Evolutionary conservation across 1,284 basidiomycete genomes (phyloP), one percentile per base, ranked within the genome.

Genomic region (Trametes polyzona): DNA sequence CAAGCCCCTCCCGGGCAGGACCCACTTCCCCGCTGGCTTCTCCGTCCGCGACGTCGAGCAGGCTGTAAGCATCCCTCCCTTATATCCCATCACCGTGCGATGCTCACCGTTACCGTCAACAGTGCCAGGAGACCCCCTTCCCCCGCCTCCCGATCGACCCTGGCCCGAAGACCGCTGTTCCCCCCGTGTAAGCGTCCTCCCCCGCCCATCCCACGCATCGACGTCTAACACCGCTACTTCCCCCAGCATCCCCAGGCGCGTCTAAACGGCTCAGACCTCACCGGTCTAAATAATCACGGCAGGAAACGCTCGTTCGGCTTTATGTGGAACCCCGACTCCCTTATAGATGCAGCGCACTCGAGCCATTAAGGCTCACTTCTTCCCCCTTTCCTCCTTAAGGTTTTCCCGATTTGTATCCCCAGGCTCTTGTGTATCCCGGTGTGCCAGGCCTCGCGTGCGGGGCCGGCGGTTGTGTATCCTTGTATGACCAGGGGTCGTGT

Each of bases 31-130:
- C 23, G 57, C 57, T 33, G 57, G 57, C 12, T 26, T 55, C 21
- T 33, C 32, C 41, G 21, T 44, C 41, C 48, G 49, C 17, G 58
- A 62, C 43, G 41, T 62, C 41, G 58, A 62, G 49, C 61, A 60
- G 47, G 61, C 61, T 41, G 71, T 73, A 16, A 21, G 48, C 27
- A 4, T 4, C 10, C 23, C 17, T 27, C n/a, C 16, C 14, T 29
- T 11, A 3, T 8, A 39, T 12, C 8, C n/a, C 11, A 26, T 16
- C 3, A 35, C 10, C 11, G 10, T n/a, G 7, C 7, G 2, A 7
- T 5, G 7, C 46, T 23, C 19, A 32, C 30, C 23, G 10, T 21
- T 43, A 2, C 41, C n/a, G 4, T 12, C 17, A 4, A 11, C 42
- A 50, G 56, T 61, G 59, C 48, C 29, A 27, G 11, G 35, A 47